Evolutionary conservation across 1,139 yeast species (phyloP).

Genomic region (Pichia sp.): DNA sequence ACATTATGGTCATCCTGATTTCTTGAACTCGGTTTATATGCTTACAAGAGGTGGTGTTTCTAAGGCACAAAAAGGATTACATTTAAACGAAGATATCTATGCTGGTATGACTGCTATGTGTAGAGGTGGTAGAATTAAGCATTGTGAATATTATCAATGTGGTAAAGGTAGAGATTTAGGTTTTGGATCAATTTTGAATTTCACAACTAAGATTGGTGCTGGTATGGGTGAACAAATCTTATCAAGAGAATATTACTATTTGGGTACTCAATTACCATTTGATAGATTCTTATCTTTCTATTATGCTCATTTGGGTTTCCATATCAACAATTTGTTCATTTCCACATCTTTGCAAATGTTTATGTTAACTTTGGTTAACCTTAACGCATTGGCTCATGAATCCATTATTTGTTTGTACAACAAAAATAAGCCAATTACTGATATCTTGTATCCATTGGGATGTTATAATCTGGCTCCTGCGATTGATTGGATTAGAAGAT

Average conservation of each 20-base stretch:
- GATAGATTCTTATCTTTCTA: conserved; percentile 46
- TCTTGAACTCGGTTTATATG: conserved; percentile 38
- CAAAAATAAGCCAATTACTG: conserved; percentile 38
- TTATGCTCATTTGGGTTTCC: conserved; percentile 52
- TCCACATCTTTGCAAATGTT: conserved; percentile 28
- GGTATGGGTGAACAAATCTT: conserved; percentile 55
- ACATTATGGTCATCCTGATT: conserved; percentile 53
- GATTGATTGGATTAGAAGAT: conserved; percentile 42
- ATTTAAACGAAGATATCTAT: conserved; percentile 47
- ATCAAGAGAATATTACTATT: conserved; percentile 39
- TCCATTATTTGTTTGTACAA: conserved; percentile 40
- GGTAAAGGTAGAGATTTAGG: conserved; percentile 53
- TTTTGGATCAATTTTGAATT: conserved; percentile 44
- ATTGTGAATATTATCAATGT: conserved; percentile 50
- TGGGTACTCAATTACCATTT: conserved; percentile 34
- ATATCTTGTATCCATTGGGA: conserved; percentile 36
- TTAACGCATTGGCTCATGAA: conserved; percentile 40
- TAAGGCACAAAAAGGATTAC: conserved; percentile 47
- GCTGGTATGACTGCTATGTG: conserved; percentile 48
- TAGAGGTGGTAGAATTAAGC: conserved; percentile 48
- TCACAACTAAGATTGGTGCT: conserved; percentile 49
- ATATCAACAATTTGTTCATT: conserved; percentile 44
- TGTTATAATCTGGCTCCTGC: conserved; percentile 43
- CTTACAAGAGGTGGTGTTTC: conserved; percentile 50
- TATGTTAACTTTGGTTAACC: conserved; percentile 36